Evolutionary conservation across 345 rosid genomes (phyloP), one percentile per base, ranked within the genome.

Genomic region (Balakata baccata): DNA sequence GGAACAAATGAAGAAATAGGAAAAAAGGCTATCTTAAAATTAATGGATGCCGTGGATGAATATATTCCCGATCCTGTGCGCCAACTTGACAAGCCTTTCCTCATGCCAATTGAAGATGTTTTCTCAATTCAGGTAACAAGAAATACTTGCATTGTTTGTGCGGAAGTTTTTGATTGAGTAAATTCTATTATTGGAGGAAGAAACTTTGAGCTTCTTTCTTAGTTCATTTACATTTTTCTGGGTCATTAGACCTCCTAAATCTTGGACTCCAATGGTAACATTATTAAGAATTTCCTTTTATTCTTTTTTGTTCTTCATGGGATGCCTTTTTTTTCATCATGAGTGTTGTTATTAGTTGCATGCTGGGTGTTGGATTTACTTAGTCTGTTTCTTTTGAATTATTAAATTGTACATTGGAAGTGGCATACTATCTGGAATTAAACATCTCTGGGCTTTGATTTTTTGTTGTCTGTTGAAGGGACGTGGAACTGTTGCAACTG

Each of bases 401-500:
- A 3, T 51, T 70, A 18, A 34, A 46, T 6, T 64, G 43, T 56
- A 58, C 56, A 46, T 34, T 16, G 22, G 1, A 37, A 49, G 38
- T 17, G 23, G 12, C 13, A 16, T 58, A 38, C 49, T n/a, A 65
- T 62, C 0, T 20, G 22, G 46, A 49, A 37, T 56, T 34, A 12
- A 59, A n/a, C 29, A 60, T 18, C 18, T 3, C 29, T 39, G 0
- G 25, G 51, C 60, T 45, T 61, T 75, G 62, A 81, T 80, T 56
- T 34, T 10, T 22, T 72, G 72, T 53, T 62, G n/a, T 80, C 54
- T 73, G 22, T 71, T 80, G 29, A 80, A 95, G 99, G 99, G 99
- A 38, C 98, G 99, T 81, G 99, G 98, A 82, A 95, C 99, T 69
- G 99, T 95, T 86, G 92, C 99, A 41, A 95, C 98, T 9, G 99